Percentiles rank a stretch among this genome's conserved stretches.
These are phyloP conservation scores for Trametes gibbosa DNA, from an alignment of 768 basidiomycete species.

Conservation along the genomic window DNA sequence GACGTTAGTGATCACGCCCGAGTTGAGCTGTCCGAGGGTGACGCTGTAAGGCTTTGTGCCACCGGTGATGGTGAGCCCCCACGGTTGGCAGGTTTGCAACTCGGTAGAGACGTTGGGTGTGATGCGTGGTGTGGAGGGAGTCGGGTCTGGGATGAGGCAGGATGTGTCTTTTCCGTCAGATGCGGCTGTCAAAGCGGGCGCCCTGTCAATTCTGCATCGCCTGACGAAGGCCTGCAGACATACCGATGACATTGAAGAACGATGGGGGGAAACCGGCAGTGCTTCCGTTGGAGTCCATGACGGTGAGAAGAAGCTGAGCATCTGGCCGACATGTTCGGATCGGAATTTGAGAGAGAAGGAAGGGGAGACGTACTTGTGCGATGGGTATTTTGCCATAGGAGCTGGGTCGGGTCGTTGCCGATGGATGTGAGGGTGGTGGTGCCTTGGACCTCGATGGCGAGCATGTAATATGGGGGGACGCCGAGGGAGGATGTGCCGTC, in stretches of 20 bases:
- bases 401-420: constrained; percentile 32
- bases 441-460: constrained; percentile 39
- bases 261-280: constrained; percentile 39
- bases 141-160: constrained; percentile 23
- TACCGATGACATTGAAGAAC: constrained; percentile 38
- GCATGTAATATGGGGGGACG: constrained; percentile 40
- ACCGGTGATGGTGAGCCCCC: constrained; percentile 44
- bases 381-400: constrained; percentile 40
- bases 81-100: constrained; percentile 44
- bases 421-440: constrained; percentile 28
- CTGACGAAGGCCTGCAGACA: constrained; percentile 12
- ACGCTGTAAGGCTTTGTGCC: constrained; percentile 45
- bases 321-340: constrained; percentile 30
- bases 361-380: constrained; percentile 35
- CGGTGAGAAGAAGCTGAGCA: constrained; percentile 40
- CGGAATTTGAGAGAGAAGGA: neutral
- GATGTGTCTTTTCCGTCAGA: constrained; percentile 32
- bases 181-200: constrained; percentile 2
- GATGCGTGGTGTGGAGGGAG: constrained; percentile 32
- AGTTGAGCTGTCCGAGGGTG: constrained; percentile 37
- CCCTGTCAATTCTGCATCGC: neutral
- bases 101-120: constrained; percentile 38
- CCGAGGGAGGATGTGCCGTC: constrained; percentile 23
- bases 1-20: constrained; percentile 41
- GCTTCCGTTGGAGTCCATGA: constrained; percentile 43